Conservation (phyloP, 2,329 filamentous ascomycete genomes). For the Ilyonectria mors-panacis region DNA sequence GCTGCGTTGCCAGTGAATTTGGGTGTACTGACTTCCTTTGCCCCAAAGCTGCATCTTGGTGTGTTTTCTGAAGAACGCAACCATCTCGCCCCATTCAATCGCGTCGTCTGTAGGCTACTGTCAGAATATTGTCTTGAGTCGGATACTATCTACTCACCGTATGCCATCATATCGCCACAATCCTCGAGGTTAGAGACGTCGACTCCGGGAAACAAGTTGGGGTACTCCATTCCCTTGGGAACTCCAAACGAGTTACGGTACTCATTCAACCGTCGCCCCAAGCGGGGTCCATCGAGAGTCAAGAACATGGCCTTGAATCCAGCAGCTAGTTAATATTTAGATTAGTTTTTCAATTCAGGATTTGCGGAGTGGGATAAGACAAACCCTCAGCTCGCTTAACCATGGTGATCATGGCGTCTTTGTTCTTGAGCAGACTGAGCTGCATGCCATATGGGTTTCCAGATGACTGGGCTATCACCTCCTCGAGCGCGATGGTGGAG, state of each 20-base stretch:
- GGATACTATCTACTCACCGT: constrained; percentile 1
- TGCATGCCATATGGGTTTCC: constrained; percentile 35
- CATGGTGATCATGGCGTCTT: constrained; percentile 25
- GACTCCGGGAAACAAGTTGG: constrained; percentile 33
- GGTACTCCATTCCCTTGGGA: constrained; percentile 35
- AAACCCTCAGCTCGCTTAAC: constrained; percentile 30
- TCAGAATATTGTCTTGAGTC: neutral
- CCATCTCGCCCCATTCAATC: constrained; percentile 26
- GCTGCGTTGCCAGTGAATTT: neutral
- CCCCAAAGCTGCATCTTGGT: constrained; percentile 34
- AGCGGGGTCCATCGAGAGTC: constrained; percentile 45
- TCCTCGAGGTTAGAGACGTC: constrained; percentile 29
- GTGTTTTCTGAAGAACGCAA: constrained; percentile 27
- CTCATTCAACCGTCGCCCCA: constrained; percentile 43
- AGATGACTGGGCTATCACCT: constrained; percentile 35
- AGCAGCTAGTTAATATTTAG: constrained; percentile 1
- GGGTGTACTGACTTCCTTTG: constrained; percentile 34
- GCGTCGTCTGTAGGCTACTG: constrained; percentile 7
- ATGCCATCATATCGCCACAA: constrained; percentile 25
- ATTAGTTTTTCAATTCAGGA: neutral
- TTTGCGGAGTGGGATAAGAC: neutral
- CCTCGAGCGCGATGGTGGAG: constrained; percentile 28
- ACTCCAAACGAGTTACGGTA: constrained; percentile 43
- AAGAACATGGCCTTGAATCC: constrained; percentile 48
- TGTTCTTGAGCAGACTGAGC: constrained; percentile 31